A percentile compares a stretch with the other conserved stretches of the same genome.
Conservation (phyloP, 2,329 filamentous ascomycete genomes). For the Cryphonectria parasitica region DNA sequence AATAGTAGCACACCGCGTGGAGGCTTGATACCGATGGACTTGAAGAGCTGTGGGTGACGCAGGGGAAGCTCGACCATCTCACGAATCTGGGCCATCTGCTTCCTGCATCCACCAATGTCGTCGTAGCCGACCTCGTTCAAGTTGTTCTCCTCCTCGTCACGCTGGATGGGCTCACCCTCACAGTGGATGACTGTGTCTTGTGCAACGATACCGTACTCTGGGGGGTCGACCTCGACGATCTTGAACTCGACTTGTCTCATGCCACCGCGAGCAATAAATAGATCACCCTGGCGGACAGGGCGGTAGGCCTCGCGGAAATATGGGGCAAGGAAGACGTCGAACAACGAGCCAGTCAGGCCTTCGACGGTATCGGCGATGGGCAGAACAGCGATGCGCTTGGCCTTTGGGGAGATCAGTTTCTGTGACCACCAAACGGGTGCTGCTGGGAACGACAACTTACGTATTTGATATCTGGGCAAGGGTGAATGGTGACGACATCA, state of each 20-base stretch:
- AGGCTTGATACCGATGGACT: conserved; percentile 99
- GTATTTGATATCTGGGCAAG: conserved; percentile 99
- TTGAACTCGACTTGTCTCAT: conserved; percentile 99
- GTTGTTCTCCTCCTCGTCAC: conserved; percentile 98
- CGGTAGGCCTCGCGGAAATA: conserved; percentile 99
- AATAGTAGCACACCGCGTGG: conserved; percentile 96
- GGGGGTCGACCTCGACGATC: conserved; percentile 97
- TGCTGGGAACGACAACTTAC: conserved; percentile 58
- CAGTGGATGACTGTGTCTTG: conserved; percentile 99
- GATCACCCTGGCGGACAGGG: conserved; percentile 93
- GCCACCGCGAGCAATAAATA: conserved; percentile 95
- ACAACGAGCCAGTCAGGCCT: conserved; percentile 94
- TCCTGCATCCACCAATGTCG: conserved; percentile 98
- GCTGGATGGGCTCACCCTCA: conserved; percentile 93
- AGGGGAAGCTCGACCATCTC: conserved; percentile 97
- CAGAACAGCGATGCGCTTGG: conserved; percentile 97
- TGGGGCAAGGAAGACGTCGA: conserved; percentile 98
- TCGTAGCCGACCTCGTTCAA: conserved; percentile 99
- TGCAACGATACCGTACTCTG: conserved; percentile 97
- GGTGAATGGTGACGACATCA: conserved; percentile 95
- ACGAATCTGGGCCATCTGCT: conserved; percentile 99
- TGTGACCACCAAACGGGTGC: neutral
- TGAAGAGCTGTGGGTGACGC: conserved; percentile 97
- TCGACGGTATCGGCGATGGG: conserved; percentile 98
- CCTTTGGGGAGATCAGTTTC: conserved; percentile 56